Evolutionary conservation across 148 eudicot species (phyloP).

Genomic region (Camellia japonica): DNA sequence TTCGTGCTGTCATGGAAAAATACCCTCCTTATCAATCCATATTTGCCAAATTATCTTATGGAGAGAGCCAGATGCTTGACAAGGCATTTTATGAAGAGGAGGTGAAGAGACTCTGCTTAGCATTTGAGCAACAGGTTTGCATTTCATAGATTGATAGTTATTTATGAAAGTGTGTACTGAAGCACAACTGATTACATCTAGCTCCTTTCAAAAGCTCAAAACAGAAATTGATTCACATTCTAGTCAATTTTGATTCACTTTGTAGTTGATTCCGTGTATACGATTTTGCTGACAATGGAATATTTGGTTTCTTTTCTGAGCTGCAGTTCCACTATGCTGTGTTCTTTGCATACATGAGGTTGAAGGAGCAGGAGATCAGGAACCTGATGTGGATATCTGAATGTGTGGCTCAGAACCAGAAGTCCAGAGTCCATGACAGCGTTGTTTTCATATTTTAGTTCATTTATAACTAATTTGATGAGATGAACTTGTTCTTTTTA

Average conservation of each 20-base stretch:
- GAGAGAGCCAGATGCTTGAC: slow-evolving; percentile 98
- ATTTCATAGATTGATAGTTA: neutral
- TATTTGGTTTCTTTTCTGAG: slow-evolving; percentile 14
- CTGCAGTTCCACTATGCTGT: slow-evolving; percentile 95
- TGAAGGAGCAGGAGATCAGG: slow-evolving; percentile 98
- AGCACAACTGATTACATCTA: neutral
- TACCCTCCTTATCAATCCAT: slow-evolving; percentile 89
- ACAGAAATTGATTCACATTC: neutral
- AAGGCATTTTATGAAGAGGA: slow-evolving; percentile 99
- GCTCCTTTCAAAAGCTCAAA: neutral
- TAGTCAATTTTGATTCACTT: neutral
- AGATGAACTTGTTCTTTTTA: neutral
- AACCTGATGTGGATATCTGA: slow-evolving; percentile 99
- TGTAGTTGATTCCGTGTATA: neutral
- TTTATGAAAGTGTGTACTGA: neutral
- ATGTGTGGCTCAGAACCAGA: slow-evolving; percentile 97
- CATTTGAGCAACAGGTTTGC: slow-evolving; percentile 93
- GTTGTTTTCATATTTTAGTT: slow-evolving; percentile 88
- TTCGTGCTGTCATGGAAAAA: slow-evolving; percentile 92
- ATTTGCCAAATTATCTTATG: slow-evolving; percentile 79
- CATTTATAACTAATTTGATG: neutral
- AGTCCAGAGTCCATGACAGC: slow-evolving; percentile 91
- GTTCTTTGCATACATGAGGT: slow-evolving; percentile 89
- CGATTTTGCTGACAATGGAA: neutral
- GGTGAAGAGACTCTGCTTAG: slow-evolving; percentile 86